Conservation (phyloP, 495 filamentous ascomycete genomes). For the Hypoxylon lienhwacheense region DNA sequence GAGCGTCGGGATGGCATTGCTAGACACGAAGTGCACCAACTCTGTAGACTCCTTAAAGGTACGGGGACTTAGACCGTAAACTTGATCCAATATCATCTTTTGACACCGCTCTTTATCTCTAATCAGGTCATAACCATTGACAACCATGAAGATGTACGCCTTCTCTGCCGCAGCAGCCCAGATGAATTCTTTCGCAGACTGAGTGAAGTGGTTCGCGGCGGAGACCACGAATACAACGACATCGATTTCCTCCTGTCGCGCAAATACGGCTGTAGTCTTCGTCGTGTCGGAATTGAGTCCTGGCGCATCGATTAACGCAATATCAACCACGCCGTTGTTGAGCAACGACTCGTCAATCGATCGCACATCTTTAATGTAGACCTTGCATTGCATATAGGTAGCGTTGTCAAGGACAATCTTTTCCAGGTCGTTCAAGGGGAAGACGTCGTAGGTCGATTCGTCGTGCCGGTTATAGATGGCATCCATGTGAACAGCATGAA, state of each 20-base stretch:
- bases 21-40: slow-evolving; percentile 96
- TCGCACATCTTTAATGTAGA: slow-evolving; percentile 91
- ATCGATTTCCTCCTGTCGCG: slow-evolving; percentile 96
- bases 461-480: slow-evolving; percentile 81
- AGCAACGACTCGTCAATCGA: slow-evolving; percentile 90
- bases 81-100: slow-evolving; percentile 89
- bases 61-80: slow-evolving; percentile 77
- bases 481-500: slow-evolving; percentile 89
- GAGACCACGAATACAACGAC: slow-evolving; percentile 98
- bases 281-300: slow-evolving; percentile 93
- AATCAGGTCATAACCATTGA: slow-evolving; percentile 96
- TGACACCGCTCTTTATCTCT: slow-evolving; percentile 79
- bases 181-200: slow-evolving; percentile 95
- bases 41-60: slow-evolving; percentile 92
- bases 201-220: slow-evolving; percentile 95
- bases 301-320: slow-evolving; percentile 94
- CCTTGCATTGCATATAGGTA: slow-evolving; percentile 90
- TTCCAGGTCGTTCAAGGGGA: slow-evolving; percentile 72
- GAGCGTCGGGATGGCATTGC: slow-evolving; percentile 81
- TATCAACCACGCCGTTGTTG: slow-evolving; percentile 97
- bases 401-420: slow-evolving; percentile 85
- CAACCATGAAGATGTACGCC: slow-evolving; percentile 98
- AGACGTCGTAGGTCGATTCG: slow-evolving; percentile 91
- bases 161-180: slow-evolving; percentile 94
- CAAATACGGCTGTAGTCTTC: slow-evolving; percentile 96